Base-by-base conservation (phyloP, 192 early-diverging fungal genomes). In the Rhizoclosmatium globosum region DNA sequence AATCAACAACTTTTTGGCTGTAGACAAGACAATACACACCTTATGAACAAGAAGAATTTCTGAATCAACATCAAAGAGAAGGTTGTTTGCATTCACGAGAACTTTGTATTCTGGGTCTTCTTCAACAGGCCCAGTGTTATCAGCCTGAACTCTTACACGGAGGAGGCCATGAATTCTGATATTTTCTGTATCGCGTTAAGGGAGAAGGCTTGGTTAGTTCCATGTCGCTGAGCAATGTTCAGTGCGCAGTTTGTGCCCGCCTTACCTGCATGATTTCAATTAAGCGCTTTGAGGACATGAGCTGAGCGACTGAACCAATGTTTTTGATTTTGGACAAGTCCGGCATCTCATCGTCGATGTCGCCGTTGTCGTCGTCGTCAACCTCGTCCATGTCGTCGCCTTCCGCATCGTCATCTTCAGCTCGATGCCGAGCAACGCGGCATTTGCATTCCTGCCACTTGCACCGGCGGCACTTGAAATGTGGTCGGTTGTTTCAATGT, bases 31-130 rank as follows among this genome's bases (percentile, higher is more conserved):
- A 1, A 53, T 53, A 53, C 50, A 53, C 2, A 94, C 94, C 89
- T 96, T 94, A 74, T 98, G 94, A 9, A 97, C 93, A 42, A 92
- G 84, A 53, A 95, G 83, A 43, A 97, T 91, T 81, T 99, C 98
- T 74, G 91, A 92, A 50, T 96, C 95, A 60, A 99, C 93, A 19
- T 94, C 92, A 43, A 92, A 90, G 4, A 92, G 93, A 64, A 97
- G 85, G 48, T 92, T 89, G 79, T 97, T 99, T 7, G 97, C 93
- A 56, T 88, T 87, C 38, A 97, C 90, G 76, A 98, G 94, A 21
- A 95, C 80, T 77, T 85, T 81, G 83, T 99, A 97, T 80, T 97
- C 96, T 31, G 95, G 92, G 79, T 96, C 94, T 62, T 96, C 92
- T 75, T 94, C 94, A 19, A 93, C 87, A 31, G 87, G 89, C 56